Evolutionary conservation across 352 stramenopile species (phyloP), one percentile per base, ranked within the genome.

Genomic region (Globisporangium cederbergense): DNA sequence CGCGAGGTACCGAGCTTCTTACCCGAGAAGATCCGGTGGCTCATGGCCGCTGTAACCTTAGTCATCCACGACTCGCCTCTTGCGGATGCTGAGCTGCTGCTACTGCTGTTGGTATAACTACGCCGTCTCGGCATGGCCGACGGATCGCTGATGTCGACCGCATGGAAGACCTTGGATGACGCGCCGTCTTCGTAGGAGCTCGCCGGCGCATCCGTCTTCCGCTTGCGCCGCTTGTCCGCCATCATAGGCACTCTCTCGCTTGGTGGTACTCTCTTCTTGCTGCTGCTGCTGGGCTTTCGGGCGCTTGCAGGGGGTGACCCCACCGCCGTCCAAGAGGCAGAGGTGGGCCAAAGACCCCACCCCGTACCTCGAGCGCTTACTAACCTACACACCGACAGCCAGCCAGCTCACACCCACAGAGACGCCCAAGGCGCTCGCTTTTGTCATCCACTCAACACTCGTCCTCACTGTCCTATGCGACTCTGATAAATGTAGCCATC

Each of bases 21-120:
- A 11, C 70, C 67, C 0, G 73, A 78, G 65, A 90, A 90, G 54
- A 88, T 77, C 13, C 77, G 78, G 47, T 82, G 73, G 61, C 78
- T 90, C 77, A 90, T 86, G 10, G 77, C 81, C 1, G 72, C 50
- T 2, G 78, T 86, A 14, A 90, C 81, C 49, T 86, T 84, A 34
- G 74, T 63, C 81, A 90, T 87, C 81, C 81, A 88, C n/a, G 81
- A 90, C 62, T 86, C 80, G 7, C 67, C 60, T 22, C 67, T 70
- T 53, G 61, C 57, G 9, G 63, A 63, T 3, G 50, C 56, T 30
- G 74, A 67, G n/a, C 71, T 60, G 3, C 60, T 47, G n/a, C 71
- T 60, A 2, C 60, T 47, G 38, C 60, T 65, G 60, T 59, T 60
- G 2, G 63, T 67, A 4, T 74, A 71, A 52, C 72, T 81, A 10